These are phyloP conservation scores for Gastrodia elata DNA, from an alignment of 106 monocot species.

Conservation along the genomic window DNA sequence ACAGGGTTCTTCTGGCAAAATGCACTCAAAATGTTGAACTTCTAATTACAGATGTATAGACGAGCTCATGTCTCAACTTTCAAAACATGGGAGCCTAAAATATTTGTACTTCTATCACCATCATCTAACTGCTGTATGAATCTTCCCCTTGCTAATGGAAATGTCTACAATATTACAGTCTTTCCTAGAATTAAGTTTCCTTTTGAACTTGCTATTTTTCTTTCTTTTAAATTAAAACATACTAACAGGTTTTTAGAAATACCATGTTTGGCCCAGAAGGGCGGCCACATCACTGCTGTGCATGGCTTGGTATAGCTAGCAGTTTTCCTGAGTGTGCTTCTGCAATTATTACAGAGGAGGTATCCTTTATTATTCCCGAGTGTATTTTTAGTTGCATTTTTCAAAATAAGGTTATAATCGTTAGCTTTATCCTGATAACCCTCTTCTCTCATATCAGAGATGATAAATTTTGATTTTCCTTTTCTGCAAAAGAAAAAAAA, in stretches of 20 bases:
- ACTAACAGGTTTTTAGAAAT: slow-evolving; percentile 85
- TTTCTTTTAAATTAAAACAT: slow-evolving; percentile 1
- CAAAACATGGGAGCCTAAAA: slow-evolving; percentile 88
- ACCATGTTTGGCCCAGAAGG: slow-evolving; percentile 99
- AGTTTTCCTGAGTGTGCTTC: slow-evolving; percentile 95
- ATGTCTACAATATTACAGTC: neutral
- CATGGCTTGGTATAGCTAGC: slow-evolving; percentile 96
- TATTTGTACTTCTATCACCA: slow-evolving; percentile 91
- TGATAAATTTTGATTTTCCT: too few species aligned
- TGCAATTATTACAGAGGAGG: slow-evolving; percentile 75
- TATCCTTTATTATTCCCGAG: slow-evolving; percentile 12
- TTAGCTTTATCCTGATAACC: too few species aligned
- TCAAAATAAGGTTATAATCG: too few species aligned
- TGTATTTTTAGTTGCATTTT: neutral
- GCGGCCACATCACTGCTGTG: slow-evolving; percentile 91
- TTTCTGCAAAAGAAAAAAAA: too few species aligned
- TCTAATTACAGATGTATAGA: slow-evolving; percentile 73
- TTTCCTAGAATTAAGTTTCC: neutral
- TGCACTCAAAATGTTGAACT: neutral
- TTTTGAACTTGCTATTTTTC: neutral
- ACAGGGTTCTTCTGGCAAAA: neutral
- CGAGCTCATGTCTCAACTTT: slow-evolving; percentile 76
- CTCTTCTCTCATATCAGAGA: too few species aligned
- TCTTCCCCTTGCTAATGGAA: neutral
- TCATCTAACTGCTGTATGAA: slow-evolving; percentile 85